Evolutionary conservation across 2,329 filamentous ascomycete species (phyloP).

Genomic region (Colletotrichum ledebouriae): DNA sequence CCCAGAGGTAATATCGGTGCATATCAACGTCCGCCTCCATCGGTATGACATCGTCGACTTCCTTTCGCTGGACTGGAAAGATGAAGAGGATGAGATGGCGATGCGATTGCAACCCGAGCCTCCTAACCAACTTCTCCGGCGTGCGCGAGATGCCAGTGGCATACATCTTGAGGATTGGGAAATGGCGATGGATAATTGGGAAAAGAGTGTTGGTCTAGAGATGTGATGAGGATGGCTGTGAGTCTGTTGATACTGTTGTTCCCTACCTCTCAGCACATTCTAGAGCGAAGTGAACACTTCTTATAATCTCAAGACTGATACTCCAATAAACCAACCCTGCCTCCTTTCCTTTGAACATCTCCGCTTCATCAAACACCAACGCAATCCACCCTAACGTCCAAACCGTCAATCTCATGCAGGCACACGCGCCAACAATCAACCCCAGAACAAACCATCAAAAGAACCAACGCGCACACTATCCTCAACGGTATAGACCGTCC

Average conservation of each 20-base stretch:
- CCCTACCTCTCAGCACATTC: not conserved
- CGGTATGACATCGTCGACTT: not conserved
- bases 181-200: not conserved
- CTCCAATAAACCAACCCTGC: not conserved
- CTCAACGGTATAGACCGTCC: constrained; percentile 7
- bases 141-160: constrained; percentile 31
- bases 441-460: constrained; percentile 9
- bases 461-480: not conserved
- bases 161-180: constrained; percentile 14
- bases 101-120: constrained; percentile 13
- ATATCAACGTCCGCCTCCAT: not conserved
- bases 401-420: constrained; percentile 9
- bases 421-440: constrained; percentile 12
- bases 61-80: not conserved
- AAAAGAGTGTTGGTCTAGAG: too few species aligned
- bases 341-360: constrained; percentile 14
- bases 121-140: constrained; percentile 11
- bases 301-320: not conserved
- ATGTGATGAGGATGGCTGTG: too few species aligned
- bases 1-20: constrained; percentile 30
- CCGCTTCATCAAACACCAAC: not conserved
- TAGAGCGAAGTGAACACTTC: not conserved
- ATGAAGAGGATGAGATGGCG: constrained; percentile 27
- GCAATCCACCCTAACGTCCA: not conserved
- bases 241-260: not conserved